Base-by-base conservation (phyloP, 176 grass and related monocot genomes). In the Raddia guianensis region DNA sequence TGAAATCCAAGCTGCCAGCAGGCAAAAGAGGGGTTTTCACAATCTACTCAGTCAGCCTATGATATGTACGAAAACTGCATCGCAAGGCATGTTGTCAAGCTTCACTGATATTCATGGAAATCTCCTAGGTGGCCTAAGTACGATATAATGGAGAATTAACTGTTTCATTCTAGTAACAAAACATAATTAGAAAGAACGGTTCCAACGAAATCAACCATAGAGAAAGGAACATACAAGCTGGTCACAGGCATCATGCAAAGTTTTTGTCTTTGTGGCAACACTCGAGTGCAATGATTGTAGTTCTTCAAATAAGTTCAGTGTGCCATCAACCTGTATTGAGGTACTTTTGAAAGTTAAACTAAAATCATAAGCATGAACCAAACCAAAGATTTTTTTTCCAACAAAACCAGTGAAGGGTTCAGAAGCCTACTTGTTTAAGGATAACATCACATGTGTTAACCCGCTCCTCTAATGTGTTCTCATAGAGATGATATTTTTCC, bases 261-360 rank as follows among this genome's bases (percentile, higher is more conserved):
- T 87, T 91, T 89, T 97, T 60, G 93, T 97, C 77, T 97, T 97
- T 15, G 86, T 97, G 73, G 90, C 88, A 80, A 97, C 93, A 63
- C 85, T 91, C 20, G 48, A 89, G 66, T 97, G 90, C 83, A 97
- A 85, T 9, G 83, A 89, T 35, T 91, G 88, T 62, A 91, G 86
- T 85, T 93, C 90, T 85, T 81, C 87, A 63, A 93, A 91, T 71
- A 93, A 93, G 84, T 71, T 91, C 70, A 93, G 61, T 68, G 93
- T 93, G 40, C 91, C 88, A 80, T 93, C 93, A 66, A 97, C 90
- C 93, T 97, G 68, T 52, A 87, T 72, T 68, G n/a, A 54, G 14
- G 3, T 64, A 69, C 7, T 47, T 64, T 40, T 1, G 2, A 62
- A 57, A 7, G 61, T 73, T 46, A 57, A 51, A 73, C 11, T 20